A percentile compares a stretch with the other conserved stretches of the same genome.
These are phyloP conservation scores for Rhizopus delemar DNA, from an alignment of 371 early-diverging fungal species.

Conservation along the genomic window DNA sequence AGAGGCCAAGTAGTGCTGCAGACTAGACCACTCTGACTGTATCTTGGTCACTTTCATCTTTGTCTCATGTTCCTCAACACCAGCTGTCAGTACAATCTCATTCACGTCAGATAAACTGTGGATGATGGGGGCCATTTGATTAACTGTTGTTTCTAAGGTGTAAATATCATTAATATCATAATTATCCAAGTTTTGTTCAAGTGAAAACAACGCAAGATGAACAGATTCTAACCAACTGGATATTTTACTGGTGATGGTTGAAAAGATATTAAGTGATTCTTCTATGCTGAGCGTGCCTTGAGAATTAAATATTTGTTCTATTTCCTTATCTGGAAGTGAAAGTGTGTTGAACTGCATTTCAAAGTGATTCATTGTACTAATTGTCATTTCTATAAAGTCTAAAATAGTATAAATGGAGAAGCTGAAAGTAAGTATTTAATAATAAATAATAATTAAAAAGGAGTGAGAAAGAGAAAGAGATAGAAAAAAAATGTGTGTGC, in stretches of 20 bases:
- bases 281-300: slow-evolving; percentile 43
- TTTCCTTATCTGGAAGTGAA: slow-evolving; percentile 37
- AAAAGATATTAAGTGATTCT: slow-evolving; percentile 39
- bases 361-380: neutral
- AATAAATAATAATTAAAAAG: too few relatives aligned
- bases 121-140: slow-evolving; percentile 54
- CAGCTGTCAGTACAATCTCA: slow-evolving; percentile 39
- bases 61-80: slow-evolving; percentile 23
- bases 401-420: too few relatives aligned
- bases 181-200: slow-evolving; percentile 47
- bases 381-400: neutral
- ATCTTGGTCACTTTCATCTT: slow-evolving; percentile 38
- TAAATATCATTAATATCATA: slow-evolving; percentile 2
- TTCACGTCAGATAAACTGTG: slow-evolving; percentile 48
- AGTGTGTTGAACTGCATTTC: slow-evolving; percentile 6
- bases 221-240: slow-evolving; percentile 55
- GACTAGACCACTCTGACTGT: slow-evolving; percentile 51
- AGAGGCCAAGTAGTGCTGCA: slow-evolving; percentile 45
- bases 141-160: slow-evolving; percentile 41
- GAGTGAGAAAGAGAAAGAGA: too few relatives aligned
- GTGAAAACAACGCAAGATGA: slow-evolving; percentile 56
- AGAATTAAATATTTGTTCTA: slow-evolving; percentile 26
- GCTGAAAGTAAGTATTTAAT: too few relatives aligned
- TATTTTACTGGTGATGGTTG: slow-evolving; percentile 34
- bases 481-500: too few relatives aligned